Evolutionary conservation across 495 filamentous ascomycete species (phyloP).

Genomic region (Pseudevernia furfuracea): DNA sequence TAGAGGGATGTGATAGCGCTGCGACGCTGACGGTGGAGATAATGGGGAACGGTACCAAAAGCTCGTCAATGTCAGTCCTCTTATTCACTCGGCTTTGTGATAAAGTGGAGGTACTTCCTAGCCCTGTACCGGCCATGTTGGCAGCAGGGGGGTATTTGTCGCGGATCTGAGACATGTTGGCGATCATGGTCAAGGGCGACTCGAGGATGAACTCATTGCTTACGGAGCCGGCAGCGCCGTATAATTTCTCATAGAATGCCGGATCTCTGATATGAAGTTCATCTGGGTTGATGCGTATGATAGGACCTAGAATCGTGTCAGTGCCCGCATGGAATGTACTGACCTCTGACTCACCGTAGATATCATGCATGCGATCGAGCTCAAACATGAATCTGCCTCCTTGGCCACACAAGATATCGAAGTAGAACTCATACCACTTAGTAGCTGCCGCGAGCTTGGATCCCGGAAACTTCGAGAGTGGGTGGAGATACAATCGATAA

Average conservation of each 20-base stretch:
- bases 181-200: neutral
- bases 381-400: conserved; percentile 36
- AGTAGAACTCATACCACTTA: conserved; percentile 44
- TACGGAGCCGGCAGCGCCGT: conserved; percentile 3
- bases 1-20: conserved; percentile 35
- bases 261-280: conserved; percentile 18
- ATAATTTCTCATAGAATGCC: neutral
- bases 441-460: conserved; percentile 46
- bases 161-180: conserved; percentile 11
- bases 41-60: conserved; percentile 27
- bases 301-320: neutral
- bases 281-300: conserved; percentile 15
- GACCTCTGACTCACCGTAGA: conserved; percentile 36
- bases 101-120: conserved; percentile 16
- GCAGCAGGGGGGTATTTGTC: conserved; percentile 29
- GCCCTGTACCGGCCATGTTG: conserved; percentile 3
- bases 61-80: conserved; percentile 13
- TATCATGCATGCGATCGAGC: conserved; percentile 40
- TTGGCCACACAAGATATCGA: conserved; percentile 32
- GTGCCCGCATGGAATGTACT: neutral
- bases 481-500: conserved; percentile 37
- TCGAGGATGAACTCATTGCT: neutral
- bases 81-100: too few species aligned
- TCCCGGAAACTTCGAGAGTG: conserved; percentile 40
- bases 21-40: conserved; percentile 29